Evolutionary conservation across 176 grass and related monocot genomes (phyloP), one percentile per base, ranked within the genome.

Genomic region (Cocos nucifera): DNA sequence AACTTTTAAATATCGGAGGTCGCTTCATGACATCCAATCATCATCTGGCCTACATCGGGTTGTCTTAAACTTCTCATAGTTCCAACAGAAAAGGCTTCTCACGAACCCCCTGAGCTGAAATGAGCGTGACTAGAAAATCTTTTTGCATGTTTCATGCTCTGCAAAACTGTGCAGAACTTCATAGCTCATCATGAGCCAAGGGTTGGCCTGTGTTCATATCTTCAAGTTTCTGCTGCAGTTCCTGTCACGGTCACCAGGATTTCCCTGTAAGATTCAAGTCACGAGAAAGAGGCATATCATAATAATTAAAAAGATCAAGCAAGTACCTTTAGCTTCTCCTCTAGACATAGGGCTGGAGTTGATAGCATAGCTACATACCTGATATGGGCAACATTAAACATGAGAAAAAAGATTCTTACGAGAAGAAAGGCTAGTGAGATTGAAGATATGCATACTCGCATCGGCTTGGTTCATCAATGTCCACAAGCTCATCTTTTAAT

Each of bases 391-490:
- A 44, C 54, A 56, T 25, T 30, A 19, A 71, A 77, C 57, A 19
- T 3, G 3, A 66, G 52, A 75, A 60, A 52, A 28, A 52, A 28
- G 12, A 61, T 22, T 56, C 29, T 66, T 51, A 70, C 62, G 49
- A 63, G 6, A n/a, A 44, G 1, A 73, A 1, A 62, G 44, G 69
- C 51, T 51, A 21, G 61, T 56, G 2, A 16, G 50, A 25, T 61
- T 17, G 63, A 1, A 64, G 10, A 68, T 73, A 3, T 22, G 72
- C 87, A 64, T 92, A 98, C 93, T 98, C 88, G 93, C 93, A 98
- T 98, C 93, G 74, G 54, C 93, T 98, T 56, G 93, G 93, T 64
- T 98, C 93, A 49, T 98, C 88, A 4, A 98, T 73, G 7, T 76
- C 93, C 49, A 73, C 66, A 63, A 98, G 67, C 51, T 98, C 88